Evolutionary conservation across 345 rosid species (phyloP).

Genomic region (Moringa oleifera): DNA sequence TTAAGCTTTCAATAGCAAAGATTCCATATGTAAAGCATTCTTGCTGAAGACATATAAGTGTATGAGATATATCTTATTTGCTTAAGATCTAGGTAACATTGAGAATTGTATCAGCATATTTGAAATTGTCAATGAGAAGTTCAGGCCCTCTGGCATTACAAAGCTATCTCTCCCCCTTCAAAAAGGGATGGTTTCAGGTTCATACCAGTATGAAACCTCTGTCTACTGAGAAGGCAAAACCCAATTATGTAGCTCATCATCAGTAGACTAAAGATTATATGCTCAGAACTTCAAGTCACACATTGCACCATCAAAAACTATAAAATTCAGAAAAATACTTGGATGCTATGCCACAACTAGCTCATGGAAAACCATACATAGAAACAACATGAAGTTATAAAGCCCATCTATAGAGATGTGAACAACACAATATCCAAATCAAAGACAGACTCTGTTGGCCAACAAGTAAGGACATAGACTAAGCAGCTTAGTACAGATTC

Average conservation of each 20-base stretch:
- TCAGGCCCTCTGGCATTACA: background rate
- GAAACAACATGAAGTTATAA: background rate
- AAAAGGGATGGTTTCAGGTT: background rate
- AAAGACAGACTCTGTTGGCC: background rate
- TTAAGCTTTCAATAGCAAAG: no score
- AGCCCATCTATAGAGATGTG: background rate
- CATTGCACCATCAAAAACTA: background rate
- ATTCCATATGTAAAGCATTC: background rate
- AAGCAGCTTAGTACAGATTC: no score
- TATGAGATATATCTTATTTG: background rate
- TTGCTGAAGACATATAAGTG: background rate
- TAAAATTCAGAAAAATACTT: background rate
- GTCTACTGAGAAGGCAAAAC: background rate
- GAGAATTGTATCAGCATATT: background rate
- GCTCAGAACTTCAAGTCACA: no score
- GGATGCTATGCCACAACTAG: background rate
- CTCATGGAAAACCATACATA: background rate
- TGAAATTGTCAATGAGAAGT: background rate
- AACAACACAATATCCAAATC: background rate
- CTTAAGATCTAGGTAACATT: no score
- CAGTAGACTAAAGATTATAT: background rate
- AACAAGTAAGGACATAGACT: no score
- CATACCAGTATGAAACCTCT: no score
- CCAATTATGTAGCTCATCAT: background rate
- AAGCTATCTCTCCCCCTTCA: background rate